Percentiles rank a stretch among this genome's conserved stretches.
Evolutionary conservation across 139 green algal species (phyloP).

Genomic region (Haematococcus lacustris): DNA sequence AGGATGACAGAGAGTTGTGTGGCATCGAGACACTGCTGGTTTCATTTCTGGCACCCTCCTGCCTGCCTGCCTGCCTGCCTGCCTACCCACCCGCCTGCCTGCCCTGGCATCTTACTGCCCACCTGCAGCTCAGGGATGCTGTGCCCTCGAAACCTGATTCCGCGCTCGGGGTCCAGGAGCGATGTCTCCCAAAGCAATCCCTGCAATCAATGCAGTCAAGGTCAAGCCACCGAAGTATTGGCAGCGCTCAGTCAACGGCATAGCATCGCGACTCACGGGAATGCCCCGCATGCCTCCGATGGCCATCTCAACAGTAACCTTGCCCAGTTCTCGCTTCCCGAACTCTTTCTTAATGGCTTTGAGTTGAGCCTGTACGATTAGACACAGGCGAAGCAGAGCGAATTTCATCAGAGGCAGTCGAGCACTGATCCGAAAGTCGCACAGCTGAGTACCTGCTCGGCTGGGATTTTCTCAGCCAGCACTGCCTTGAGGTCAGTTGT

Average conservation of each 20-base stretch:
- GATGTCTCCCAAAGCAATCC: constrained; percentile 96
- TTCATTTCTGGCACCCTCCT: too few relatives aligned
- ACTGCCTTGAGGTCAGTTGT: constrained; percentile 44
- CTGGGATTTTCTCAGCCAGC: constrained; percentile 52
- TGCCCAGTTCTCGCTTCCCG: constrained; percentile 67
- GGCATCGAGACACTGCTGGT: too few relatives aligned
- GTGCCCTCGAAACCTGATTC: constrained; percentile 92
- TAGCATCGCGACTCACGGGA: constrained; percentile 58
- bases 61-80: too few relatives aligned
- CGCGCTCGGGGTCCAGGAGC: constrained; percentile 90
- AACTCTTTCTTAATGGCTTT: constrained; percentile 77
- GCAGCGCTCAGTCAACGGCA: too few relatives aligned
- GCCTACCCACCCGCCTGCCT: too few relatives aligned
- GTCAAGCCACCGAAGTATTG: too few relatives aligned
- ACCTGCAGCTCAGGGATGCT: constrained; percentile 89
- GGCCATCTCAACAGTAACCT: constrained; percentile 80
- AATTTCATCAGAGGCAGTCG: background rate
- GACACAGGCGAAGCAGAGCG: background rate
- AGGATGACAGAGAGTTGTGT: too few relatives aligned
- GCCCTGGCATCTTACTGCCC: too few relatives aligned
- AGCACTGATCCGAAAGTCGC: background rate
- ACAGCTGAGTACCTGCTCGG: constrained; percentile 39
- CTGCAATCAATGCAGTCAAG: too few relatives aligned
- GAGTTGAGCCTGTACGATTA: constrained; percentile 62
- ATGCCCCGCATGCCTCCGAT: constrained; percentile 98